A percentile compares a stretch with the other conserved stretches of the same genome.
phyloP scores from a whole-genome alignment of 1,284 basidiomycete species.

The Flammula alnicola region DNA sequence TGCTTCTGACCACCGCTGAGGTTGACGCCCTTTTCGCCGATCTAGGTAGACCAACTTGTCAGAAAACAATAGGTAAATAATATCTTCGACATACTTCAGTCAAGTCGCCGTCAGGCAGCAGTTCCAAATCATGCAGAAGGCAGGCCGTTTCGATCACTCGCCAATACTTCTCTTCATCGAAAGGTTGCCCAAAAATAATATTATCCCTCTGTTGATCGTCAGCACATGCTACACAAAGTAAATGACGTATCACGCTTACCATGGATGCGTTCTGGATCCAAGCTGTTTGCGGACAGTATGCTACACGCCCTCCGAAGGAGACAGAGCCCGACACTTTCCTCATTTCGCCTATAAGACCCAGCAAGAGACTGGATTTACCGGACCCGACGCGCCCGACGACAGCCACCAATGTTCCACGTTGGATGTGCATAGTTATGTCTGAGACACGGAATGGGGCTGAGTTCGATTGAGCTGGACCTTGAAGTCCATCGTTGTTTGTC shows the following conservation, averaged over 20 bases:
- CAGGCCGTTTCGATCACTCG: slow-evolving; percentile 63
- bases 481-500: slow-evolving; percentile 28
- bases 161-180: slow-evolving; percentile 73
- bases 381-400: slow-evolving; percentile 72
- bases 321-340: slow-evolving; percentile 56
- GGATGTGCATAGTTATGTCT: slow-evolving; percentile 57
- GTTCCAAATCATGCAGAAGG: slow-evolving; percentile 70
- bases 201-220: slow-evolving; percentile 55
- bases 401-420: slow-evolving; percentile 63
- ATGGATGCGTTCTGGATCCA: slow-evolving; percentile 87
- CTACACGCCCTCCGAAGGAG: slow-evolving; percentile 66
- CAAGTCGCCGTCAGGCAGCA: slow-evolving; percentile 75
- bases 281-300: slow-evolving; percentile 78
- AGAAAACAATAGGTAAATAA: background rate
- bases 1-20: slow-evolving; percentile 61
- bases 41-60: slow-evolving; percentile 36
- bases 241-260: slow-evolving; percentile 39
- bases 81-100: slow-evolving; percentile 56
- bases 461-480: slow-evolving; percentile 22
- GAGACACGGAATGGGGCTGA: slow-evolving; percentile 49
- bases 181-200: slow-evolving; percentile 70
- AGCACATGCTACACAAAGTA: background rate
- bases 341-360: slow-evolving; percentile 81
- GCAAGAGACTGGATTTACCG: slow-evolving; percentile 71
- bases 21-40: slow-evolving; percentile 70